Percentiles rank a stretch among this genome's conserved stretches.
Evolutionary conservation across 306 rosid species (phyloP).

Genomic region (Urtica urens): DNA sequence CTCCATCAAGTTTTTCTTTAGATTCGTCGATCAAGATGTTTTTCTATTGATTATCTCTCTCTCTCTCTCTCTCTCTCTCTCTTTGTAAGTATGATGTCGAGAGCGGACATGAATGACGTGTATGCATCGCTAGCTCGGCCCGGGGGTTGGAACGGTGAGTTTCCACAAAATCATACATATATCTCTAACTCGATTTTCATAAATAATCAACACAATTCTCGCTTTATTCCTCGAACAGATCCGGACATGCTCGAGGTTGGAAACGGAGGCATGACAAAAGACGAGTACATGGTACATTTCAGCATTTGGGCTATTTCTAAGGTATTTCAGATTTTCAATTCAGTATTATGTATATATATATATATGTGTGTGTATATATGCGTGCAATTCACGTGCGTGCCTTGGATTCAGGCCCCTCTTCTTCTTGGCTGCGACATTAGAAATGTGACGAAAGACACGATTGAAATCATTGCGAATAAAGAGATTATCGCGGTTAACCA

Average conservation of each 20-base stretch:
- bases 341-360: neutral
- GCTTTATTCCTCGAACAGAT: constrained; percentile 38
- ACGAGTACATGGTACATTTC: constrained; percentile 84
- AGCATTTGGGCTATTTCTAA: constrained; percentile 95
- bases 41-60: neutral
- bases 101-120: constrained; percentile 69
- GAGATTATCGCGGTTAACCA: constrained; percentile 82
- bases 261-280: constrained; percentile 85
- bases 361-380: neutral
- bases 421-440: constrained; percentile 90
- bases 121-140: constrained; percentile 76
- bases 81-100: constrained; percentile 62
- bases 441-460: constrained; percentile 60
- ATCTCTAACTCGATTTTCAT: neutral
- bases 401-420: constrained; percentile 77
- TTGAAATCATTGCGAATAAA: constrained; percentile 47
- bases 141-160: constrained; percentile 96
- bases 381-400: neutral
- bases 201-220: neutral
- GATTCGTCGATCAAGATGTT: too few species aligned
- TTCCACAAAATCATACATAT: too few species aligned
- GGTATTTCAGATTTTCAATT: constrained; percentile 35
- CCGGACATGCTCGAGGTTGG: constrained; percentile 99
- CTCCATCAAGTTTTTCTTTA: too few species aligned
- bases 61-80: neutral